phyloP scores from a whole-genome alignment of 768 basidiomycete genomes.

The Phylloporus arenicola region DNA sequence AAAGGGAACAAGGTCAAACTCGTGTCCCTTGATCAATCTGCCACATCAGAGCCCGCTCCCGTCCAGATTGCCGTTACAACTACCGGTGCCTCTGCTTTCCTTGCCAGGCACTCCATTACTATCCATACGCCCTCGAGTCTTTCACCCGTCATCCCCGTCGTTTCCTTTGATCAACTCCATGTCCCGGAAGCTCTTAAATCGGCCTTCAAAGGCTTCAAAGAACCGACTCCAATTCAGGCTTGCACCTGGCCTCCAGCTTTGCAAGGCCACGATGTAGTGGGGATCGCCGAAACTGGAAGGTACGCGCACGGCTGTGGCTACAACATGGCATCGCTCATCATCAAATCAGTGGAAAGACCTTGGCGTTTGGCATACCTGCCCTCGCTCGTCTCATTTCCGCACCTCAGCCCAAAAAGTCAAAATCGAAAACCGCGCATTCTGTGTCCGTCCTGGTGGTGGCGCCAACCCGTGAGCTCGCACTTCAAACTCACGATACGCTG shows the following conservation, averaged over 20 bases:
- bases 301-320: constrained; percentile 18
- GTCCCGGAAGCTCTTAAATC: constrained; percentile 57
- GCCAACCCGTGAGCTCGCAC: constrained; percentile 92
- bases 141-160: constrained; percentile 54
- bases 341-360: constrained; percentile 77
- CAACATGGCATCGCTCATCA: background rate
- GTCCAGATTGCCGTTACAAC: constrained; percentile 11
- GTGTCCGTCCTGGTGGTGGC: constrained; percentile 77
- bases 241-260: constrained; percentile 92
- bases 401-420: constrained; percentile 26
- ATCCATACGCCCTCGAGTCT: constrained; percentile 51
- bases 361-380: constrained; percentile 93
- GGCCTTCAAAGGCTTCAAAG: constrained; percentile 67
- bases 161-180: constrained; percentile 68
- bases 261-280: constrained; percentile 80
- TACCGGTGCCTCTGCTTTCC: constrained; percentile 50
- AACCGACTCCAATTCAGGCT: constrained; percentile 93
- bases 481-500: constrained; percentile 89
- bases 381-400: constrained; percentile 56
- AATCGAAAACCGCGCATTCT: constrained; percentile 21
- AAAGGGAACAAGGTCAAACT: constrained; percentile 20
- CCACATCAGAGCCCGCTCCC: background rate
- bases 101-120: constrained; percentile 67
- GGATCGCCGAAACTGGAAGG: constrained; percentile 96
- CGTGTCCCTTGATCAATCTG: background rate